Conservation (phyloP, 139 green algal species). For the Pleodorina starrii region DNA sequence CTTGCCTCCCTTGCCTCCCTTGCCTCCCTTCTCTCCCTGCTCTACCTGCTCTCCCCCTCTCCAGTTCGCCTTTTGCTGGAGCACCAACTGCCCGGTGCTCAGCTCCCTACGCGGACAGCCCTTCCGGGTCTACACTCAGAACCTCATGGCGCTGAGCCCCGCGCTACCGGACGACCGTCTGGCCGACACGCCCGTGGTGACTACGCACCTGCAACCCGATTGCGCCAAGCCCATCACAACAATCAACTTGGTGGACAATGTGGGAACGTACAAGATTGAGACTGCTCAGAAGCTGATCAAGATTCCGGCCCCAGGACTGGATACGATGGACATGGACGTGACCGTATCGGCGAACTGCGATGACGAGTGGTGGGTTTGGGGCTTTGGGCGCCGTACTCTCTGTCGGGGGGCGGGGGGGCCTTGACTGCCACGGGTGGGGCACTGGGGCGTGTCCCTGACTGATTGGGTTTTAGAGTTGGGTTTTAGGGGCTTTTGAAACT, state of each 20-base stretch:
- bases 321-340: constrained; percentile 35
- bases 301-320: not conserved
- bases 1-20: not conserved
- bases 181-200: not conserved
- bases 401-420: too few species aligned
- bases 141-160: not conserved
- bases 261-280: not conserved
- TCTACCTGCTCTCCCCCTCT: too few species aligned
- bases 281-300: not conserved
- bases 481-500: too few species aligned
- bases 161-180: not conserved
- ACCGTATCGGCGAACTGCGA: not conserved
- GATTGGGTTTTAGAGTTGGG: too few species aligned
- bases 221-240: constrained; percentile 5
- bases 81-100: not conserved
- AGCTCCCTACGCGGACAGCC: not conserved
- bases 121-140: not conserved
- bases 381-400: too few species aligned
- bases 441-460: too few species aligned
- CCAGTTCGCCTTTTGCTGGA: constrained; percentile 41
- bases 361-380: constrained; percentile 29
- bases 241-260: not conserved
- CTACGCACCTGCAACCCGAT: not conserved
- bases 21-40: not conserved
- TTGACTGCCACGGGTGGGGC: too few species aligned